These are phyloP conservation scores for Penicillium pancosmium DNA, from an alignment of 495 filamentous ascomycete genomes.

Conservation along the genomic window DNA sequence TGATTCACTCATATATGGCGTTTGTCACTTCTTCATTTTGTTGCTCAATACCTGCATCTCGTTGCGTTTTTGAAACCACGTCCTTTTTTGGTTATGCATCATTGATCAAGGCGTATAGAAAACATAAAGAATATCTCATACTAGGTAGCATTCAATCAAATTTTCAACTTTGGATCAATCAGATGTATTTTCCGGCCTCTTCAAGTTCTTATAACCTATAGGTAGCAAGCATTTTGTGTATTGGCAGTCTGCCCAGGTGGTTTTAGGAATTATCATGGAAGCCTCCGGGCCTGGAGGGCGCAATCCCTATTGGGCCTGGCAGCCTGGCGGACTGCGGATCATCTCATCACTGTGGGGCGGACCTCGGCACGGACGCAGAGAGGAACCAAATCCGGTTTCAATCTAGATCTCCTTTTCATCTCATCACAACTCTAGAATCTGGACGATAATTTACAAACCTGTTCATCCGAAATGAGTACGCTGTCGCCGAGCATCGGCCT, in stretches of 20 bases:
- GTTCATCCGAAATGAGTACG: conserved; percentile 35
- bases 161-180: not conserved
- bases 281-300: no score
- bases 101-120: not conserved
- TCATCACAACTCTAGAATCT: not conserved
- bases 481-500: conserved; percentile 40
- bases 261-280: no score
- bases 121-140: not conserved
- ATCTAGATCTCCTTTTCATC: conserved; percentile 9
- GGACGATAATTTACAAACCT: not conserved
- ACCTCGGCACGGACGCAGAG: conserved; percentile 28
- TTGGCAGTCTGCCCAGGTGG: no score
- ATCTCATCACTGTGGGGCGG: conserved; percentile 7
- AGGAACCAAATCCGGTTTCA: conserved; percentile 24
- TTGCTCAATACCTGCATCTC: not conserved
- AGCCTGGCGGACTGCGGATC: not conserved
- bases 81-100: not conserved
- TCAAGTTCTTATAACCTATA: no score
- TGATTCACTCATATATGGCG: not conserved
- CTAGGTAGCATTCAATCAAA: no score
- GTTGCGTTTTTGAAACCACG: not conserved
- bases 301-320: no score
- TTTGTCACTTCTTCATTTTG: no score
- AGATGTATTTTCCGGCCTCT: not conserved
- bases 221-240: no score